These are phyloP conservation scores for Metschnikowia santaceciliae DNA, from an alignment of 805 yeast species.

Conservation along the genomic window DNA sequence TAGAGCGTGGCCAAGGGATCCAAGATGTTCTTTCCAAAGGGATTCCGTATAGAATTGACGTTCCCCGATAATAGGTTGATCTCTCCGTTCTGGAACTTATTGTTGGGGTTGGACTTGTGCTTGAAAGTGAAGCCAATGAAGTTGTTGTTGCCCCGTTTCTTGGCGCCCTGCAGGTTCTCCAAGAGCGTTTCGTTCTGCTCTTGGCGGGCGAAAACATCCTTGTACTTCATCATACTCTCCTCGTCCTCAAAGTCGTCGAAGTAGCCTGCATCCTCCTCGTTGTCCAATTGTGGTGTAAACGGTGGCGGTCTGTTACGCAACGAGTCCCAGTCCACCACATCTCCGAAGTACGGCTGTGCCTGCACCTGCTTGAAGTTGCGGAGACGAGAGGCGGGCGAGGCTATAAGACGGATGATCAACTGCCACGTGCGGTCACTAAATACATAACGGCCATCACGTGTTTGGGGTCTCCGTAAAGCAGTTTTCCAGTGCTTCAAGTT, in stretches of 20 bases:
- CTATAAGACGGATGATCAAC: constrained; percentile 71
- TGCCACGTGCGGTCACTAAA: constrained; percentile 97
- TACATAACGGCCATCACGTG: constrained; percentile 86
- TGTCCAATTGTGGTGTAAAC: constrained; percentile 92
- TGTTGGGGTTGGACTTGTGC: constrained; percentile 64
- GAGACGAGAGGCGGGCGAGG: constrained; percentile 71
- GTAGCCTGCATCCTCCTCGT: constrained; percentile 97
- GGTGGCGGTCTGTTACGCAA: constrained; percentile 80
- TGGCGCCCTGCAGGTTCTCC: constrained; percentile 44
- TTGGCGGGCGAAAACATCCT: constrained; percentile 92
- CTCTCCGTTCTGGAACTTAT: constrained; percentile 39
- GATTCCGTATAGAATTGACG: constrained; percentile 7
- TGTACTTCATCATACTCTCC: constrained; percentile 95
- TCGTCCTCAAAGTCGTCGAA: constrained; percentile 97
- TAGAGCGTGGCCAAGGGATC: constrained; percentile 45
- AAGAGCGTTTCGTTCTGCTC: constrained; percentile 78
- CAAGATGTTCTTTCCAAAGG: constrained; percentile 24
- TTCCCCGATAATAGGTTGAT: constrained; percentile 32
- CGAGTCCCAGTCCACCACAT: constrained; percentile 65
- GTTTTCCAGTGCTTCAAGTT: constrained; percentile 92
- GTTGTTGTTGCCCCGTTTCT: constrained; percentile 45
- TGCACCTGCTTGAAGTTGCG: constrained; percentile 78
- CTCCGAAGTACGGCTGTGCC: constrained; percentile 76
- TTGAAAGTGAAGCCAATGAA: constrained; percentile 95
- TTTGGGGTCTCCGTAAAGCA: constrained; percentile 82